Conservation (phyloP, 1,284 basidiomycete genomes). For the Rhodotorula sp. region DNA sequence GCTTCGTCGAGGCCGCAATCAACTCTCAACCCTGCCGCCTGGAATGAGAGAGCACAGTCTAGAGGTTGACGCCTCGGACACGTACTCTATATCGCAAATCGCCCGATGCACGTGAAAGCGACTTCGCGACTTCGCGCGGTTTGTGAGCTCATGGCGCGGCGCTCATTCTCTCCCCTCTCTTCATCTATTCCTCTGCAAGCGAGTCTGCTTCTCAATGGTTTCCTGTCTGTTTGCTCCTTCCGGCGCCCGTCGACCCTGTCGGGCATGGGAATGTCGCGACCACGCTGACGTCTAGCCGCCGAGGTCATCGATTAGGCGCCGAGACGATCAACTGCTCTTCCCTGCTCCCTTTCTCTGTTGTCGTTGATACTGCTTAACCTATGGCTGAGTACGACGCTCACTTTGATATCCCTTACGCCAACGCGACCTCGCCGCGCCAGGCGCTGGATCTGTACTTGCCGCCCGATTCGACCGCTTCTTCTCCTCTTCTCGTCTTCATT, state of each 20-base stretch:
- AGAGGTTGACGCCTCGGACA: too few species aligned
- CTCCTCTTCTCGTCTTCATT: slow-evolving; percentile 30
- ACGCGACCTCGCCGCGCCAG: slow-evolving; percentile 10
- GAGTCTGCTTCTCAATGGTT: background rate
- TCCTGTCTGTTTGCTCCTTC: background rate
- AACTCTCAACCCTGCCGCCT: too few species aligned
- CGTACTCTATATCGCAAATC: too few species aligned
- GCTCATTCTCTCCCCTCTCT: background rate
- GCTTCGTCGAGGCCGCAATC: background rate
- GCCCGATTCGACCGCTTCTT: background rate
- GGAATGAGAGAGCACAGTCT: too few species aligned
- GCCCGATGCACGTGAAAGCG: too few species aligned
- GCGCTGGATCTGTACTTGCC: slow-evolving; percentile 30
- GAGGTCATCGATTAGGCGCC: too few species aligned
- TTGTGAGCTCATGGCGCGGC: too few species aligned
- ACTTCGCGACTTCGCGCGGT: too few species aligned
- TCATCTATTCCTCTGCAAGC: background rate
- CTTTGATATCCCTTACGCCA: slow-evolving; percentile 17
- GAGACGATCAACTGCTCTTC: background rate
- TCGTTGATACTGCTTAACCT: background rate
- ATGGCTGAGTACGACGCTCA: background rate
- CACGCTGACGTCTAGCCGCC: too few species aligned
- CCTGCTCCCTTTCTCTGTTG: too few species aligned
- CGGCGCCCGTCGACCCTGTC: too few species aligned
- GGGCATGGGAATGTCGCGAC: too few species aligned